These are phyloP conservation scores for Phoenix roebelenii DNA, from an alignment of 176 grass and related monocot species.

Conservation along the genomic window DNA sequence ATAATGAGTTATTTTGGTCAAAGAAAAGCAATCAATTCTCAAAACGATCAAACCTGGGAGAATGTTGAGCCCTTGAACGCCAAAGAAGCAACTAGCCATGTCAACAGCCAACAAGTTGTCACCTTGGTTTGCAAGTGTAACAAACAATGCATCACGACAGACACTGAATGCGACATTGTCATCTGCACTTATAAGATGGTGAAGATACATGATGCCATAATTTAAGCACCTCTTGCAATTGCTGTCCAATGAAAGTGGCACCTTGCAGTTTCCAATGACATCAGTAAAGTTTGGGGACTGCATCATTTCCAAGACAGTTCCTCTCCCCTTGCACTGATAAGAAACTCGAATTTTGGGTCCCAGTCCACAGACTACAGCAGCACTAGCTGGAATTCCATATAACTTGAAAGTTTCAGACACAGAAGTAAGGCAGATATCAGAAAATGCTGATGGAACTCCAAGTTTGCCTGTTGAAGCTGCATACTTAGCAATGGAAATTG, in stretches of 20 bases:
- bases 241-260: slow-evolving; percentile 63
- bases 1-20: not conserved
- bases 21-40: slow-evolving; percentile 10
- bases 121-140: slow-evolving; percentile 63
- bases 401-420: slow-evolving; percentile 60
- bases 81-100: slow-evolving; percentile 86
- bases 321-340: slow-evolving; percentile 72
- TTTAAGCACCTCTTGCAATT: slow-evolving; percentile 95
- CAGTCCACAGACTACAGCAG: slow-evolving; percentile 48
- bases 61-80: slow-evolving; percentile 62
- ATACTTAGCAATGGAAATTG: slow-evolving; percentile 68
- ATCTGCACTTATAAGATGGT: slow-evolving; percentile 54
- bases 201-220: slow-evolving; percentile 77
- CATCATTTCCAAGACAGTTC: slow-evolving; percentile 89
- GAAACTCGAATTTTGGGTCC: slow-evolving; percentile 87
- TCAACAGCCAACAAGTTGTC: slow-evolving; percentile 52
- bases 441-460: slow-evolving; percentile 69
- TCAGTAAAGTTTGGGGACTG: slow-evolving; percentile 76
- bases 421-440: slow-evolving; percentile 58
- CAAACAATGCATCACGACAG: slow-evolving; percentile 79
- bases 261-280: slow-evolving; percentile 70
- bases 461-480: slow-evolving; percentile 71
- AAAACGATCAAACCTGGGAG: slow-evolving; percentile 41
- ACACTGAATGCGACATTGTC: slow-evolving; percentile 82
- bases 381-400: slow-evolving; percentile 49